Percentiles rank a stretch among this genome's conserved stretches.
phyloP scores from a whole-genome alignment of 1,284 basidiomycete species.

The Puccinia triticina region DNA sequence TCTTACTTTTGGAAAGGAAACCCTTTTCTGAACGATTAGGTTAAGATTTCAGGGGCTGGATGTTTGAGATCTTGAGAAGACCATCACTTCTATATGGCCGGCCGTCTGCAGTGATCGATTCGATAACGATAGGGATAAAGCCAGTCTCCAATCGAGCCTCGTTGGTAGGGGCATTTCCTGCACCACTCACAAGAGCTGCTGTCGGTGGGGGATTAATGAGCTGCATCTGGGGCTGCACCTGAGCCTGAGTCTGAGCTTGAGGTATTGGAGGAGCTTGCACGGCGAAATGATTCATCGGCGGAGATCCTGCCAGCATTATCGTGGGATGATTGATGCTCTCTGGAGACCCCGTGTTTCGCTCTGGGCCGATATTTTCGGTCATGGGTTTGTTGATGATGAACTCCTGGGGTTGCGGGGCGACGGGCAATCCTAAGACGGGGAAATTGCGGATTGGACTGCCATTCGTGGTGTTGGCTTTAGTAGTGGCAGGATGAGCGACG shows the following conservation, averaged over 20 bases:
- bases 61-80: slow-evolving; percentile 1
- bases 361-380: not conserved
- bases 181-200: not conserved
- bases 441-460: not conserved
- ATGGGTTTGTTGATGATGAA: not conserved
- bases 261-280: too few relatives aligned
- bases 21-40: too few relatives aligned
- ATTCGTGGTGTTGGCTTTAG: not conserved
- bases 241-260: not conserved
- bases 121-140: not conserved
- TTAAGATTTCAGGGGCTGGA: not conserved
- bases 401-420: not conserved
- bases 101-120: not conserved
- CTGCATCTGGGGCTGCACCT: not conserved
- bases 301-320: not conserved
- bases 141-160: not conserved
- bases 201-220: not conserved
- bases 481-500: not conserved
- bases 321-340: not conserved
- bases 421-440: slow-evolving; percentile 19
- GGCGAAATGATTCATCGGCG: not conserved
- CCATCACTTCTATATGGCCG: not conserved
- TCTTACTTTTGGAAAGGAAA: too few relatives aligned
- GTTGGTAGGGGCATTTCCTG: not conserved
- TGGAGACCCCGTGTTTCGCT: not conserved